These are phyloP conservation scores for Talaromyces atroroseus DNA, from an alignment of 2,329 filamentous ascomycete species.

Conservation along the genomic window DNA sequence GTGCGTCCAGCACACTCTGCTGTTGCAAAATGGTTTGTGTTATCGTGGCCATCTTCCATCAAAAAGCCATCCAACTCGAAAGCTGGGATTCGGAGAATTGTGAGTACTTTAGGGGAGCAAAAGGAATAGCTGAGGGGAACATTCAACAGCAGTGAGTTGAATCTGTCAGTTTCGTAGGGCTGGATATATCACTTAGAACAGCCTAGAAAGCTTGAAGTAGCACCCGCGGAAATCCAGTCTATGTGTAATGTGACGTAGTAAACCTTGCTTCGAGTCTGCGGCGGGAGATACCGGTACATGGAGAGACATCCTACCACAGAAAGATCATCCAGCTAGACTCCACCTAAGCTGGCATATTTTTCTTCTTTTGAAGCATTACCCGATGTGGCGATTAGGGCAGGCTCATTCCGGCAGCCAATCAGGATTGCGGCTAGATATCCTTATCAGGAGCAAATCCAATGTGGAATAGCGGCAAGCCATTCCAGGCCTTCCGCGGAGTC, in stretches of 20 bases:
- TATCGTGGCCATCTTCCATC: constrained; percentile 8
- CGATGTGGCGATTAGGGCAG: background rate
- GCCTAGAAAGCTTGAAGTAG: background rate
- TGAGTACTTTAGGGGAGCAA: background rate
- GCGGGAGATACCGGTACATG: background rate
- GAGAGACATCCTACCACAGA: background rate
- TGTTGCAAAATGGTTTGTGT: background rate
- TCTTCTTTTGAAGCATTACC: background rate
- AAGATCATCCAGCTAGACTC: background rate
- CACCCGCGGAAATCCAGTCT: constrained; percentile 8
- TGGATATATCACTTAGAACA: constrained; percentile 1
- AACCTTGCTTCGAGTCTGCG: background rate
- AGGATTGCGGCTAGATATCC: background rate
- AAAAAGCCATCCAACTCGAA: background rate
- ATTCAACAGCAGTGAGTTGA: background rate
- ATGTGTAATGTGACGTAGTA: background rate
- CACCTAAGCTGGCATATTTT: background rate
- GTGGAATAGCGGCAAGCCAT: background rate
- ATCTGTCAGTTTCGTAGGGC: background rate
- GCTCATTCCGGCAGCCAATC: background rate
- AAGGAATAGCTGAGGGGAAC: background rate
- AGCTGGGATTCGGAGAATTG: background rate
- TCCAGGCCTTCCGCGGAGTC: constrained; percentile 4
- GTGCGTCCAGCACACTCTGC: background rate
- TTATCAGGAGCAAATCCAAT: background rate